Base-by-base conservation (phyloP, 345 rosid species). In the Linum usitatissimum region DNA sequence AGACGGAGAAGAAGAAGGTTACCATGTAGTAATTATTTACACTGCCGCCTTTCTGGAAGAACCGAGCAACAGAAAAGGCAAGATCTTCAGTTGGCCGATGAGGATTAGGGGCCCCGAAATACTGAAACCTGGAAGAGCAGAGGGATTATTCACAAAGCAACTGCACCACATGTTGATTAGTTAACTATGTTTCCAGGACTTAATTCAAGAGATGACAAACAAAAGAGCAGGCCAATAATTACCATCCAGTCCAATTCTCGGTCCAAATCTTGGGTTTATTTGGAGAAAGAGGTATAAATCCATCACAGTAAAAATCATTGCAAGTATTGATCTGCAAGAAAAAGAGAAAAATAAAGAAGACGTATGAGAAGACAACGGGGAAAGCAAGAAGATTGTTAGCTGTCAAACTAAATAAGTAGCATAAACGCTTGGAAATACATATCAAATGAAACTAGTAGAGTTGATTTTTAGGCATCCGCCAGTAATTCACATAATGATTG, bases 21-120 rank as follows among this genome's bases (percentile, higher is more conserved):
- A 68, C 72, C 68, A 69, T 69, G 62, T 69, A 69, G 31, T 69
- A 69, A 28, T 53, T 69, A 1, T 63, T 21, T 9, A 69, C 12
- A 9, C 23, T 49, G 0, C 73, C 73, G 2, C 73, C 59, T 21
- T 1, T 9, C 39, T 69, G 73, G 60, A 68, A 18, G 49, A 68
- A 68, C 17, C 63, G 45, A 3, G 72, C 63, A 63, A 63, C 67
- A 17, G 67, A 28, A 59, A 57, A 69, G 4, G 73, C 73, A 13
- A 51, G 7, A 59, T 64, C 73, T 59, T 69, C 68, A 38, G 73
- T 63, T 48, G 68, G 34, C 21, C 73, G 63, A 34, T 51, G 23
- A 8, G 72, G 72, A 17, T 62, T 49, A 48, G 9, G 14, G 5
- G 49, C 63, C 9, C 72, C 72, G 63, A 66, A 69, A 18, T 6